These are phyloP conservation scores for Calonectria montana DNA, from an alignment of 2,329 filamentous ascomycete genomes.

Conservation along the genomic window DNA sequence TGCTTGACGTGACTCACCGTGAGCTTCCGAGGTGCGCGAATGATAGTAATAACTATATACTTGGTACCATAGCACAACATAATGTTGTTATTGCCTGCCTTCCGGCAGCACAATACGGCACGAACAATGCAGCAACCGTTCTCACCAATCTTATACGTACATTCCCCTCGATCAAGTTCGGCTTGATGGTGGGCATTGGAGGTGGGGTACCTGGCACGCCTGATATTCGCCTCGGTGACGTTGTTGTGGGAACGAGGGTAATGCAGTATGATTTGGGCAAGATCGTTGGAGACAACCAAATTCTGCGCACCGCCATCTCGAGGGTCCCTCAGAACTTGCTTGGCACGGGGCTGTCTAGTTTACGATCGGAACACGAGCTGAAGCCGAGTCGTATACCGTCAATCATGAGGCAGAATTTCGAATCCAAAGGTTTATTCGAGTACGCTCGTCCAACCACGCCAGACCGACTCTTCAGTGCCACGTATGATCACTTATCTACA, in stretches of 20 bases:
- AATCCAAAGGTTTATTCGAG: fast-evolving
- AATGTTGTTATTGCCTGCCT: slow-evolving; percentile 44
- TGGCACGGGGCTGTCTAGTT: slow-evolving; percentile 16
- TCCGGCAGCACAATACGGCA: slow-evolving; percentile 33
- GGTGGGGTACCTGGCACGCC: slow-evolving; percentile 25
- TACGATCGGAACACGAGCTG: slow-evolving; percentile 15
- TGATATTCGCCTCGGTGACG: slow-evolving; percentile 41
- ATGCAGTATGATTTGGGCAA: slow-evolving; percentile 44
- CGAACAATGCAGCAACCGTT: slow-evolving; percentile 35
- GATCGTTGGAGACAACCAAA: neutral
- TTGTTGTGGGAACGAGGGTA: slow-evolving; percentile 40
- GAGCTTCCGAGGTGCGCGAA: neutral
- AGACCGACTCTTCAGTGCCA: slow-evolving; percentile 10
- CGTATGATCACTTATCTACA: neutral
- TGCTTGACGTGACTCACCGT: slow-evolving; percentile 42
- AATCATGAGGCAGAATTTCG: neutral
- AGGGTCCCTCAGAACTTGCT: neutral
- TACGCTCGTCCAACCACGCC: neutral
- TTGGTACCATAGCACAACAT: slow-evolving; percentile 35
- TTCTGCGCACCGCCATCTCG: slow-evolving; percentile 2
- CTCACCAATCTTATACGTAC: slow-evolving; percentile 50
- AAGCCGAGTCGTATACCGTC: neutral
- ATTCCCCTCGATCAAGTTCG: slow-evolving; percentile 46
- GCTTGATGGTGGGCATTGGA: slow-evolving; percentile 40
- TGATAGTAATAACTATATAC: slow-evolving; percentile 40